phyloP scores from a whole-genome alignment of 345 rosid species.

The Orychophragmus violaceus region DNA sequence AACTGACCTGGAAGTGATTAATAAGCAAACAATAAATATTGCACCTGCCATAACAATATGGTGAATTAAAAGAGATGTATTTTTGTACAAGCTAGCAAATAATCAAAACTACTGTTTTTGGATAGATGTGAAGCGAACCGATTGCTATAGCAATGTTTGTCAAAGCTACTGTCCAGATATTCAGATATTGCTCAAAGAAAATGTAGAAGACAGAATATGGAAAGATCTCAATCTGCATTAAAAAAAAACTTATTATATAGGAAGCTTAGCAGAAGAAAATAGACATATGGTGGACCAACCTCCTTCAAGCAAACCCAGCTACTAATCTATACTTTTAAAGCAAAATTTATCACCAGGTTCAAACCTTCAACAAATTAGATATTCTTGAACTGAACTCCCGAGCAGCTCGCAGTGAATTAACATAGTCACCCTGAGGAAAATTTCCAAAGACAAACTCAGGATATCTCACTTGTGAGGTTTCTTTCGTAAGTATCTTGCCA shows the following conservation, averaged over 20 bases:
- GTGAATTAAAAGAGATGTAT: not conserved
- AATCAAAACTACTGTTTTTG: not conserved
- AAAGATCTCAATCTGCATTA: conserved; percentile 72
- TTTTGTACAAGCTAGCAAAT: conserved; percentile 18
- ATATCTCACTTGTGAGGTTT: not conserved
- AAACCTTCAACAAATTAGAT: conserved; percentile 71
- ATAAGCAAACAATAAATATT: conserved; percentile 67
- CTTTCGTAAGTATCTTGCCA: not conserved
- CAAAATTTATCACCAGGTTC: conserved; percentile 8
- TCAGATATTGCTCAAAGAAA: conserved; percentile 95
- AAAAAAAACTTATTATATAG: conserved; percentile 12
- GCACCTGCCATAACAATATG: conserved; percentile 54
- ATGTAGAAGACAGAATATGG: conserved; percentile 94
- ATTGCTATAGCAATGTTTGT: conserved; percentile 76
- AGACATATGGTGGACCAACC: not conserved
- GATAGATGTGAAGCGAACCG: conserved; percentile 47
- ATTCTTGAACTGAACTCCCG: conserved; percentile 72
- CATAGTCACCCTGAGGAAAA: conserved; percentile 68
- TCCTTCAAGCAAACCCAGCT: conserved; percentile 10
- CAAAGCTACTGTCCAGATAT: conserved; percentile 84
- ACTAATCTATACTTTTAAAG: conserved; percentile 1
- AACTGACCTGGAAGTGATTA: conserved; percentile 76
- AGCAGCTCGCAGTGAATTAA: conserved; percentile 78
- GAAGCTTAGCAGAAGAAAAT: conserved; percentile 22
- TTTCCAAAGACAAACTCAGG: conserved; percentile 14